phyloP scores from a whole-genome alignment of 2,329 filamentous ascomycete species.

The Fusarium nanum region DNA sequence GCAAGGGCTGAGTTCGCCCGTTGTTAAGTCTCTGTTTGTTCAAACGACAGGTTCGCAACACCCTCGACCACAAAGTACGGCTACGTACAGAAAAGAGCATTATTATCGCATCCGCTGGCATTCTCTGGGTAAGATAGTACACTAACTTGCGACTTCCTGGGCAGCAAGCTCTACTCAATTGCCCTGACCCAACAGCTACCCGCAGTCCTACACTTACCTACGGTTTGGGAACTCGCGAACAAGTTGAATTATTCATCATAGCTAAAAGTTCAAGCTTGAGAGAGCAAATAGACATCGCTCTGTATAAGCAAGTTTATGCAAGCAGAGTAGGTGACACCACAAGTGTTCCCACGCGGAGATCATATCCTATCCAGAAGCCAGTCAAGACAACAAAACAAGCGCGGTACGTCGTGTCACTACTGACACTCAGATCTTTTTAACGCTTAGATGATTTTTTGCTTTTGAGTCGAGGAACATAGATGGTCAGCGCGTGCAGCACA shows the following conservation, averaged over 20 bases:
- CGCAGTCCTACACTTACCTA: too few species aligned
- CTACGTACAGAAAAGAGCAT: rapidly evolving
- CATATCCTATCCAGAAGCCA: not conserved
- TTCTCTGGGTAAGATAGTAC: not conserved
- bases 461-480: too few species aligned
- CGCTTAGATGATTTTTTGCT: not conserved
- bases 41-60: not conserved
- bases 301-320: not conserved
- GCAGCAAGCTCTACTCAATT: not conserved
- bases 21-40: not conserved
- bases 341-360: not conserved
- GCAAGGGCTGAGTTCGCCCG: not conserved
- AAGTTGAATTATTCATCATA: not conserved
- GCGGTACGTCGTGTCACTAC: too few species aligned
- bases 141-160: not conserved
- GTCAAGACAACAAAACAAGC: not conserved
- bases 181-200: too few species aligned
- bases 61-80: not conserved
- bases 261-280: rapidly evolving
- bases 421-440: not conserved
- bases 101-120: not conserved
- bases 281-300: not conserved
- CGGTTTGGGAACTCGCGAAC: too few species aligned
- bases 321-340: not conserved
- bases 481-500: not conserved